Conservation (phyloP, 352 stramenopile genomes). For the Phytophthora fragariae region DNA sequence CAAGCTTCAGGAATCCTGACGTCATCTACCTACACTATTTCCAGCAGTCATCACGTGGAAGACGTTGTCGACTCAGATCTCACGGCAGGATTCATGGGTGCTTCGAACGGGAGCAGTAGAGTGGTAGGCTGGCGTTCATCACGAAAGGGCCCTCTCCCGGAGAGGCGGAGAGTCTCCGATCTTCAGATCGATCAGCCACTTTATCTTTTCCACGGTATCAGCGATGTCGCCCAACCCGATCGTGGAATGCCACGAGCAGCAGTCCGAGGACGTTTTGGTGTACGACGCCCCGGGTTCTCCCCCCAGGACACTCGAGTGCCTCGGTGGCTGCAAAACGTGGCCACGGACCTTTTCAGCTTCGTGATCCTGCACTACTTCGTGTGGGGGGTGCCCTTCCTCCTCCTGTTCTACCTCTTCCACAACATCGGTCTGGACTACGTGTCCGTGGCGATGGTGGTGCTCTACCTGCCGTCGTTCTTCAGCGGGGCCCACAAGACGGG, state of each 20-base stretch:
- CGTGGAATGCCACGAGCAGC: not conserved
- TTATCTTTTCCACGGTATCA: slow-evolving; percentile 1
- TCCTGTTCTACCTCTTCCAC: slow-evolving; percentile 50
- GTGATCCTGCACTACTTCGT: slow-evolving; percentile 60
- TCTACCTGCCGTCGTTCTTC: slow-evolving; percentile 60
- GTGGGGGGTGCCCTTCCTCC: slow-evolving; percentile 42
- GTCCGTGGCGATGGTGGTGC: slow-evolving; percentile 39
- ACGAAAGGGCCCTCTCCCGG: not conserved
- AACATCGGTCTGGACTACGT: slow-evolving; percentile 45
- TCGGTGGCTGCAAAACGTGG: slow-evolving; percentile 33
- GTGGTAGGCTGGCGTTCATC: slow-evolving; percentile 19
- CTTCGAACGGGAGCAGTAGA: slow-evolving; percentile 4
- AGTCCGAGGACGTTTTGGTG: slow-evolving; percentile 31
- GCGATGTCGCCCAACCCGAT: slow-evolving; percentile 24
- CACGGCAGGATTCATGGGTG: not conserved
- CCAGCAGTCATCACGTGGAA: too few relatives aligned
- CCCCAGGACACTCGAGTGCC: slow-evolving; percentile 34
- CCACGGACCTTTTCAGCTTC: slow-evolving; percentile 48
- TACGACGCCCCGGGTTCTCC: slow-evolving; percentile 47
- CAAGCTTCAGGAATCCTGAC: too few relatives aligned
- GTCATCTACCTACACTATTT: too few relatives aligned
- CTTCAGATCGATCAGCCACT: slow-evolving; percentile 4
- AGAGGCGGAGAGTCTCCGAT: not conserved
- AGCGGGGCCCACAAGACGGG: slow-evolving; percentile 51
- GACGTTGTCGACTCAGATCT: not conserved